These are phyloP conservation scores for Spongospora subterranea DNA, from an alignment of 208 protist species.

Conservation along the genomic window DNA sequence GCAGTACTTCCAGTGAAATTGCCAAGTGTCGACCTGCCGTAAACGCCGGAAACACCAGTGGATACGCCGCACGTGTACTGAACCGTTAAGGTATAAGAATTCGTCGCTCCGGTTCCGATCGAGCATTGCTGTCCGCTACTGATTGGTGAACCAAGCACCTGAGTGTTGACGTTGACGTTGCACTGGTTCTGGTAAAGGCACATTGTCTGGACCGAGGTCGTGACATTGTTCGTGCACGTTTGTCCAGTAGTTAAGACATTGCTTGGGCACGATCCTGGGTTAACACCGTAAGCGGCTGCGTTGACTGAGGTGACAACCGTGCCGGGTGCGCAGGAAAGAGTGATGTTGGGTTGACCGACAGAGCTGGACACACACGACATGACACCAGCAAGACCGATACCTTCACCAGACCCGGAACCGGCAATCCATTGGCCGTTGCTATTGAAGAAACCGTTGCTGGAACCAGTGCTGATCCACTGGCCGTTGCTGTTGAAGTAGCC, in stretches of 20 bases:
- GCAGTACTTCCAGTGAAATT: no score
- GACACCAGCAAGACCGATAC: background rate
- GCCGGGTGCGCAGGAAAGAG: background rate
- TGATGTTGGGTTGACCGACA: slow-evolving; percentile 40
- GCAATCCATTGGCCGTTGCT: background rate
- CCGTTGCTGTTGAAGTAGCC: no score
- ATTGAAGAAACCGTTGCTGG: background rate
- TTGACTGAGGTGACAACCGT: background rate
- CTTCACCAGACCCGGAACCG: background rate
- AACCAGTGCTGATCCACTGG: no score
- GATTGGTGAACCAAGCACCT: background rate
- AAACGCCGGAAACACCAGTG: no score
- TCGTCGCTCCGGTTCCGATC: background rate
- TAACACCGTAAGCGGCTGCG: background rate
- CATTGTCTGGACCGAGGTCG: background rate
- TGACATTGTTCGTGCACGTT: slow-evolving; percentile 1
- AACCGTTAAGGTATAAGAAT: background rate
- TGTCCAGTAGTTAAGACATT: background rate
- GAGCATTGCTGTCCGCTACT: slow-evolving; percentile 42
- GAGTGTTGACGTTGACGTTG: background rate
- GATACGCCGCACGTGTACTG: slow-evolving; percentile 10
- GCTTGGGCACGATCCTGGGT: background rate
- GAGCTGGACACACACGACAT: background rate
- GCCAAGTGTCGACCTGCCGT: no score
- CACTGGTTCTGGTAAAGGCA: slow-evolving; percentile 4